phyloP scores from a whole-genome alignment of 2,329 filamentous ascomycete species.

The Cytospora piceae region DNA sequence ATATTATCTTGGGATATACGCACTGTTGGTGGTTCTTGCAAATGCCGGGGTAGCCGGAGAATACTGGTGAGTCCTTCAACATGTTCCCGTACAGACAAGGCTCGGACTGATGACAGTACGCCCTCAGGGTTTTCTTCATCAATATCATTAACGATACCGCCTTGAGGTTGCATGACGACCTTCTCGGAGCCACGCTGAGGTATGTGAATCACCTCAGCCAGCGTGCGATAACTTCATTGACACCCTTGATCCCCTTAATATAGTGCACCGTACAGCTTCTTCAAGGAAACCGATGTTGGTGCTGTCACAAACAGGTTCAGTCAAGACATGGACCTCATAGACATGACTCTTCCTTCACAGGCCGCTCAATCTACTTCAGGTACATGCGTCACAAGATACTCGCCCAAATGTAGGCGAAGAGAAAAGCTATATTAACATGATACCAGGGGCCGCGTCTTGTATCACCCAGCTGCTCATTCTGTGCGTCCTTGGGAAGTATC shows the following conservation, averaged over 20 bases:
- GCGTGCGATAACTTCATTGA: too few relatives aligned
- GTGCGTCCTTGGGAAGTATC: slow-evolving; percentile 7
- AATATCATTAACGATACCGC: slow-evolving; percentile 25
- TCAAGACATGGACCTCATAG: slow-evolving; percentile 25
- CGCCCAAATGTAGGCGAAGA: background rate
- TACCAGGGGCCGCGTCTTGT: background rate
- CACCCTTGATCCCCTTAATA: too few relatives aligned
- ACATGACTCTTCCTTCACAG: slow-evolving; percentile 19
- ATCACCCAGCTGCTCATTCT: background rate
- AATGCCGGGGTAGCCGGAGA: slow-evolving; percentile 2
- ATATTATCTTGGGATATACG: slow-evolving; percentile 27
- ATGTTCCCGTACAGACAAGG: too few relatives aligned
- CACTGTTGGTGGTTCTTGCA: slow-evolving; percentile 20
- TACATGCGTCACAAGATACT: background rate
- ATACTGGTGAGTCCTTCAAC: slow-evolving; percentile 5
- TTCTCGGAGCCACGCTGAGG: slow-evolving; percentile 14
- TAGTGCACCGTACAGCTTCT: background rate
- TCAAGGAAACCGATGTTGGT: slow-evolving; percentile 1
- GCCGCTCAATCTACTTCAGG: slow-evolving; percentile 6
- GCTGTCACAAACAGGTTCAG: slow-evolving; percentile 13
- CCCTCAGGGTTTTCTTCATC: slow-evolving; percentile 16
- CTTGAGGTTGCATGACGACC: slow-evolving; percentile 19
- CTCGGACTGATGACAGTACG: background rate
- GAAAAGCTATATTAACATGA: background rate
- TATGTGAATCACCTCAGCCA: background rate